phyloP scores from a whole-genome alignment of 177 flowering plant genomes.

The Vitis hybrid region DNA sequence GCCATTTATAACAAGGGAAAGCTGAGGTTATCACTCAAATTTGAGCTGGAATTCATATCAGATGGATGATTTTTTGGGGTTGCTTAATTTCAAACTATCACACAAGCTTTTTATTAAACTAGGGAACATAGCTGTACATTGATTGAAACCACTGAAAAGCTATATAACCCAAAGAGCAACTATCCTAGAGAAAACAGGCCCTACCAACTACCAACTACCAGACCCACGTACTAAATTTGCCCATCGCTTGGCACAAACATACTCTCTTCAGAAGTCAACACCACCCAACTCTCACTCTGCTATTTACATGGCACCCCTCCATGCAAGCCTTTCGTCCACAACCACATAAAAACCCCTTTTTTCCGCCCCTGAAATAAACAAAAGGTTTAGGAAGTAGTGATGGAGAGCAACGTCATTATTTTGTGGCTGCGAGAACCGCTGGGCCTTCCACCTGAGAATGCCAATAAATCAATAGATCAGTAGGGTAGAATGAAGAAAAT shows the following conservation, averaged over 20 bases:
- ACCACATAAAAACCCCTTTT: slow-evolving; percentile 2
- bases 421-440: slow-evolving; percentile 59
- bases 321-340: slow-evolving; percentile 6
- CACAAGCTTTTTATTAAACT: too few species aligned
- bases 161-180: too few species aligned
- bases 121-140: too few species aligned
- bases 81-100: too few species aligned
- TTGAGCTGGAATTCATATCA: too few species aligned
- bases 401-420: slow-evolving; percentile 18
- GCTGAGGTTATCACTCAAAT: too few species aligned
- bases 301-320: slow-evolving; percentile 14
- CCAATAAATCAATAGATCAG: slow-evolving; percentile 8
- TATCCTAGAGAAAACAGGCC: too few species aligned
- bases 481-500: not conserved
- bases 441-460: slow-evolving; percentile 78
- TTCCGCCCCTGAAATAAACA: not conserved
- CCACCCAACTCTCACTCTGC: not conserved
- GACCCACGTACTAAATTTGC: not conserved
- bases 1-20: too few species aligned
- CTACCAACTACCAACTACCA: too few species aligned
- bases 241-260: not conserved
- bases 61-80: too few species aligned
- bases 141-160: too few species aligned
- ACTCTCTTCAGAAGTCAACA: too few species aligned
- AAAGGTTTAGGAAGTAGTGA: not conserved